Evolutionary conservation across 345 rosid species (phyloP), one percentile per base, ranked within the genome.

Genomic region (Cardamine chenopodiifolia): DNA sequence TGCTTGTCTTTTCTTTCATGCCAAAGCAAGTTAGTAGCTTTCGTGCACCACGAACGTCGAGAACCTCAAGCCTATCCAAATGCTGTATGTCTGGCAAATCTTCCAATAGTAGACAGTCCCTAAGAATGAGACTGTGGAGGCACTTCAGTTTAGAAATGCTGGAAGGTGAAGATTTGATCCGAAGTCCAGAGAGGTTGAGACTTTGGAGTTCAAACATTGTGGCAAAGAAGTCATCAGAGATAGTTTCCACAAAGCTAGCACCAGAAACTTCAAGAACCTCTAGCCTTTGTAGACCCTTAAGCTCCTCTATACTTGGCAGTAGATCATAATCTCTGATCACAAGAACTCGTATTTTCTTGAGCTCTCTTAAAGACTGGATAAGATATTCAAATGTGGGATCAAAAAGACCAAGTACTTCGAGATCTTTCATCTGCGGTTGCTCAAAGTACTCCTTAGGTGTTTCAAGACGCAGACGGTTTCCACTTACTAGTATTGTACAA

Each of bases 241-340:
- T 79, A 20, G 4, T 32, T 47, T 32, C n/a, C 61, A 81, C 25
- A 68, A 77, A 66, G 18, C 73, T 71, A 17, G 86, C 76, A 15
- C 78, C 87, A 7, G 89, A 82, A 64, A 87, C 74, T 83, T 87
- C 89, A 4, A 87, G 86, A 76, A 66, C 83, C n/a, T 52, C 15
- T 53, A 85, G 73, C 2, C 6, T 4, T 11, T 35, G 29, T n/a
- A 82, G 83, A 31, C 40, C 8, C 15, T 23, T 2, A 17, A 84
- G 62, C 18, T 23, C 22, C 10, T 52, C 7, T 0, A 82, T 47
- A 9, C 29, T 35, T 14, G 71, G 34, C 28, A 84, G 7, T 44
- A 68, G 42, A 58, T 75, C 77, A 73, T 79, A 84, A 39, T 78
- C 79, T 20, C 85, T 79, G 32, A 86, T 80, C 15, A 84, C 75